phyloP scores from a whole-genome alignment of 306 rosid genomes.

The Cicer bijugum region DNA sequence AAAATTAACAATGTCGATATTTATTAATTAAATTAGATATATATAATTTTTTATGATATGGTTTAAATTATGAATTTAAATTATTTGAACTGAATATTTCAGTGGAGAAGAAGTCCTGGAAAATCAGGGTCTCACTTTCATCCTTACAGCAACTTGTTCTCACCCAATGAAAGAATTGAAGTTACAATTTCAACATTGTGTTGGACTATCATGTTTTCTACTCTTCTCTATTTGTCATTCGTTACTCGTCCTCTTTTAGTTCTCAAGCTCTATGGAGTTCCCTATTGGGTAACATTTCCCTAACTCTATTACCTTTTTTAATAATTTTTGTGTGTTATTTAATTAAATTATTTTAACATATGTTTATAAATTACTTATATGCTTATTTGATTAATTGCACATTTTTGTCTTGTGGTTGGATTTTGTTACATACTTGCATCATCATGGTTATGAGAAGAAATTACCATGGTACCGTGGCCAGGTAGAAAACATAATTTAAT shows the following conservation, averaged over 20 bases:
- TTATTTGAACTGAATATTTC: conserved; percentile 42
- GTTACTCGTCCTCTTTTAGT: conserved; percentile 59
- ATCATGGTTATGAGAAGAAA: conserved; percentile 82
- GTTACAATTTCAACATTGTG: conserved; percentile 69
- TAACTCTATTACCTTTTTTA: background rate
- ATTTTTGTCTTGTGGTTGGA: conserved; percentile 89
- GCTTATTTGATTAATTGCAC: conserved; percentile 43
- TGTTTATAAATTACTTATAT: background rate
- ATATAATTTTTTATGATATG: no score
- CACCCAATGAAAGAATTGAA: conserved; percentile 64
- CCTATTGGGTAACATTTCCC: conserved; percentile 67
- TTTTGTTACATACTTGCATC: conserved; percentile 86
- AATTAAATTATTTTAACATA: no score
- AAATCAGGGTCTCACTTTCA: conserved; percentile 90
- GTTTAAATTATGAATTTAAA: background rate
- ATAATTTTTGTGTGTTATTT: no score
- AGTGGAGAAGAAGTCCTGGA: conserved; percentile 97
- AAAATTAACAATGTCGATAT: no score
- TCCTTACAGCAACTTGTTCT: conserved; percentile 74
- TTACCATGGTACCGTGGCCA: conserved; percentile 98
- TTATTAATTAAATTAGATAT: no score
- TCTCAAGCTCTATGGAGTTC: conserved; percentile 74
- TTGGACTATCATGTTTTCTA: conserved; percentile 65
- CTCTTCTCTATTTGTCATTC: conserved; percentile 58
- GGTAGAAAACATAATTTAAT: conserved; percentile 48